Conservation (phyloP, 148 eudicot genomes). For the Oxyria digyna region DNA sequence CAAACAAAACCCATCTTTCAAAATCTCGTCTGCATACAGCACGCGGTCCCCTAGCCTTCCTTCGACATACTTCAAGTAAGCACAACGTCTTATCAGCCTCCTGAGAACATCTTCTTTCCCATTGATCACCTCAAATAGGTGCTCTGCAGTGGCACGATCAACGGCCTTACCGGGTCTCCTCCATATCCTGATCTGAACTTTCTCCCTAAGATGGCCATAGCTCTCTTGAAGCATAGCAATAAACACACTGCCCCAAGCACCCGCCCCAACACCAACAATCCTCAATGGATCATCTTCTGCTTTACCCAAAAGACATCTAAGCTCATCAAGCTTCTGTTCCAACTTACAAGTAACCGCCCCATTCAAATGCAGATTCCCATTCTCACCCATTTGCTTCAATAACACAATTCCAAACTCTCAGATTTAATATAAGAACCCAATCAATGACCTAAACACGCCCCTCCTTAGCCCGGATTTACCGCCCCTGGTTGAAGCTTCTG, state of each 20-base stretch:
- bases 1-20: slow-evolving; percentile 84
- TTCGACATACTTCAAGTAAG: slow-evolving; percentile 81
- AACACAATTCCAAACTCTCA: neutral
- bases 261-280: slow-evolving; percentile 77
- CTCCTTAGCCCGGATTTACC: too few relatives aligned
- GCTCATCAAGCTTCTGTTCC: slow-evolving; percentile 57
- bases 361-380: slow-evolving; percentile 33
- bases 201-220: slow-evolving; percentile 51
- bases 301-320: slow-evolving; percentile 48
- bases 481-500: too few relatives aligned
- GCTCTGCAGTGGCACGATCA: slow-evolving; percentile 58
- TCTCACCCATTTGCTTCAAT: neutral
- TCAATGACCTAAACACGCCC: neutral
- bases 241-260: slow-evolving; percentile 94
- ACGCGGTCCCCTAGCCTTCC: slow-evolving; percentile 72
- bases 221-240: slow-evolving; percentile 63
- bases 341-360: slow-evolving; percentile 30
- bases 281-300: slow-evolving; percentile 62
- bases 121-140: slow-evolving; percentile 72
- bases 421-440: neutral
- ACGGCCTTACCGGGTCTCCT: slow-evolving; percentile 60
- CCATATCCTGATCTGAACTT: slow-evolving; percentile 70
- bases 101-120: slow-evolving; percentile 73
- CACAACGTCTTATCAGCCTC: slow-evolving; percentile 69
- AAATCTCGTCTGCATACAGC: slow-evolving; percentile 72